Evolutionary conservation across 2,329 filamentous ascomycete genomes (phyloP).

Genomic region (Microdochium bolleyi): DNA sequence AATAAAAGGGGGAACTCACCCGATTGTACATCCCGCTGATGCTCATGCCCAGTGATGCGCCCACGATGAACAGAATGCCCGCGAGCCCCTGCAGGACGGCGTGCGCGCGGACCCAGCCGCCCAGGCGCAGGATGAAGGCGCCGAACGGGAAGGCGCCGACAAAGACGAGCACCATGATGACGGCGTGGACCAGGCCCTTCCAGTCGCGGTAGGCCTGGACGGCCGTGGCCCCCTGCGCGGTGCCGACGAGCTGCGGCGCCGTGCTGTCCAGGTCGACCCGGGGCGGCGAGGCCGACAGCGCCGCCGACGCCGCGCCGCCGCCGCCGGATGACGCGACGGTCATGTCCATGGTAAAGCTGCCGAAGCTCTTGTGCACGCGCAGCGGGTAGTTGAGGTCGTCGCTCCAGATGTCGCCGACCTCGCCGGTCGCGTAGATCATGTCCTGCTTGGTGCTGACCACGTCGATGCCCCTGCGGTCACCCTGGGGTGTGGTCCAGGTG

Average conservation of each 20-base stretch:
- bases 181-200: slow-evolving; percentile 33
- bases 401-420: slow-evolving; percentile 31
- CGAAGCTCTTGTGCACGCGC: slow-evolving; percentile 44
- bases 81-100: slow-evolving; percentile 43
- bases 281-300: slow-evolving; percentile 19
- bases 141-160: slow-evolving; percentile 49
- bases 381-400: slow-evolving; percentile 34
- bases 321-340: slow-evolving; percentile 36
- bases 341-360: slow-evolving; percentile 49
- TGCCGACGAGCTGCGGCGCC: slow-evolving; percentile 16
- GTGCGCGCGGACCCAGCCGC: slow-evolving; percentile 46
- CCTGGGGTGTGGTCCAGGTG: slow-evolving; percentile 26
- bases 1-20: slow-evolving; percentile 28
- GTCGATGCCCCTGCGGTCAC: slow-evolving; percentile 36
- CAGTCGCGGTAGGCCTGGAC: slow-evolving; percentile 22
- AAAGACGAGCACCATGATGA: slow-evolving; percentile 48
- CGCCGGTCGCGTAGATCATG: slow-evolving; percentile 50
- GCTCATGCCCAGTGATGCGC: slow-evolving; percentile 43
- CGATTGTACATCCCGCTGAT: slow-evolving; percentile 45
- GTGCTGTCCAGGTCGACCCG: neutral
- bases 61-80: slow-evolving; percentile 37
- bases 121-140: slow-evolving; percentile 41
- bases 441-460: slow-evolving; percentile 34
- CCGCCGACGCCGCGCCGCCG: slow-evolving; percentile 30
- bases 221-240: slow-evolving; percentile 16